A percentile compares a stretch with the other conserved stretches of the same genome.
Conservation (phyloP, 345 rosid species). For the Viola odorata region DNA sequence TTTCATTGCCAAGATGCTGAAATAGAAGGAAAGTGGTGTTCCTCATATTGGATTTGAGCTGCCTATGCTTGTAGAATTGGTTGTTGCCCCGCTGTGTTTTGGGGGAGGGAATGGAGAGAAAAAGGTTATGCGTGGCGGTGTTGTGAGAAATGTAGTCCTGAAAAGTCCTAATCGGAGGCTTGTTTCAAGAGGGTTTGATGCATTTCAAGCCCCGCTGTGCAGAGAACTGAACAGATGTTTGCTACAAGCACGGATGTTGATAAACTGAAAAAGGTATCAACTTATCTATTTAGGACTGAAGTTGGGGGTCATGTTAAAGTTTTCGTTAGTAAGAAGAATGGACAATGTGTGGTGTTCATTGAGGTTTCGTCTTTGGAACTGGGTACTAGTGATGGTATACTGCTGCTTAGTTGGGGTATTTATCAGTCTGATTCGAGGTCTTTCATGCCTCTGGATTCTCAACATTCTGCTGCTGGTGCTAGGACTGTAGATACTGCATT, state of each 20-base stretch:
- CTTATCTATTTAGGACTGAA: slow-evolving; percentile 66
- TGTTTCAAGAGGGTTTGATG: slow-evolving; percentile 36
- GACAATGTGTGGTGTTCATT: slow-evolving; percentile 43
- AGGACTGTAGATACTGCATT: slow-evolving; percentile 44
- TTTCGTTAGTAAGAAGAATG: slow-evolving; percentile 44
- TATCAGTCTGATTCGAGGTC: slow-evolving; percentile 58
- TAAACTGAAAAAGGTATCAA: slow-evolving; percentile 33
- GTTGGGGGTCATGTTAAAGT: slow-evolving; percentile 64
- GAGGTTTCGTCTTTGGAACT: slow-evolving; percentile 56
- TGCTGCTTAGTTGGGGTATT: slow-evolving; percentile 63
- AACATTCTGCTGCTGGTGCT: slow-evolving; percentile 27
- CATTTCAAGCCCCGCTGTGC: slow-evolving; percentile 40
- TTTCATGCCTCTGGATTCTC: slow-evolving; percentile 46
- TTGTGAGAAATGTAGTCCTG: slow-evolving; percentile 10
- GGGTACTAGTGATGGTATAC: slow-evolving; percentile 23
- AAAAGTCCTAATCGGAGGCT: slow-evolving; percentile 12
- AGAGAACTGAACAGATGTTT: slow-evolving; percentile 33
- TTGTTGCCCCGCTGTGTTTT: slow-evolving; percentile 16
- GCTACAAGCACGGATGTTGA: slow-evolving; percentile 30
- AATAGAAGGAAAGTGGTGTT: too few species aligned
- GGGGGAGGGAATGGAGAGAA: slow-evolving; percentile 23
- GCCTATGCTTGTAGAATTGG: too few species aligned
- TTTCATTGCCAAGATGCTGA: too few species aligned
- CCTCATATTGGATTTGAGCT: too few species aligned
- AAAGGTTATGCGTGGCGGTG: slow-evolving; percentile 21